Conservation (phyloP, 768 basidiomycete genomes). For the Rhizopogon vesiculosus region DNA sequence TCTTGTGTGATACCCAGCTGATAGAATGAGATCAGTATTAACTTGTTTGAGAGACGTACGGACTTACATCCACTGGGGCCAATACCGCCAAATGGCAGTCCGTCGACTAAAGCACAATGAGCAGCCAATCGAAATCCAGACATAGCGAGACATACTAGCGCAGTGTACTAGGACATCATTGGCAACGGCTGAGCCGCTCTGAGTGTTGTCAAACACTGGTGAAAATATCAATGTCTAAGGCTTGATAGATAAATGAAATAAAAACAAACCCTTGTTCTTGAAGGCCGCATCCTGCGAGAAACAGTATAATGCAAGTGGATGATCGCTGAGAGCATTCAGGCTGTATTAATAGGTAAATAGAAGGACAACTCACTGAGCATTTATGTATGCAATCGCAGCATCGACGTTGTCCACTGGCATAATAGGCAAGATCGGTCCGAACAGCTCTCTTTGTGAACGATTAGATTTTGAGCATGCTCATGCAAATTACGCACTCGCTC, state of each 20-base stretch:
- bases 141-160: slow-evolving; percentile 35
- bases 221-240: background rate
- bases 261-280: slow-evolving; percentile 54
- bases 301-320: slow-evolving; percentile 74
- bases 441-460: slow-evolving; percentile 58
- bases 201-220: slow-evolving; percentile 64
- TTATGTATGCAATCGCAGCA: slow-evolving; percentile 67
- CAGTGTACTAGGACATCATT: slow-evolving; percentile 69
- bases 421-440: slow-evolving; percentile 78
- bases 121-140: background rate
- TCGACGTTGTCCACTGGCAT: slow-evolving; percentile 67
- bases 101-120: slow-evolving; percentile 36
- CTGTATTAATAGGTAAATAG: background rate
- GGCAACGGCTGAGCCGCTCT: slow-evolving; percentile 62
- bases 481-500: slow-evolving; percentile 51
- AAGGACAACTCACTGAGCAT: slow-evolving; percentile 33
- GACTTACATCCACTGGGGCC: slow-evolving; percentile 68
- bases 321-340: slow-evolving; percentile 40
- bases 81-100: slow-evolving; percentile 71
- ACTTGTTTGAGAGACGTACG: background rate
- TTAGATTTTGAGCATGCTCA: background rate
- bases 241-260: background rate
- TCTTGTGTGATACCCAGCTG: slow-evolving; percentile 67
- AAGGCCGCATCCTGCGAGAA: slow-evolving; percentile 58
- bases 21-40: background rate